These are phyloP conservation scores for Cladosporium sp. DNA, from an alignment of 2,329 filamentous ascomycete species.

Conservation along the genomic window DNA sequence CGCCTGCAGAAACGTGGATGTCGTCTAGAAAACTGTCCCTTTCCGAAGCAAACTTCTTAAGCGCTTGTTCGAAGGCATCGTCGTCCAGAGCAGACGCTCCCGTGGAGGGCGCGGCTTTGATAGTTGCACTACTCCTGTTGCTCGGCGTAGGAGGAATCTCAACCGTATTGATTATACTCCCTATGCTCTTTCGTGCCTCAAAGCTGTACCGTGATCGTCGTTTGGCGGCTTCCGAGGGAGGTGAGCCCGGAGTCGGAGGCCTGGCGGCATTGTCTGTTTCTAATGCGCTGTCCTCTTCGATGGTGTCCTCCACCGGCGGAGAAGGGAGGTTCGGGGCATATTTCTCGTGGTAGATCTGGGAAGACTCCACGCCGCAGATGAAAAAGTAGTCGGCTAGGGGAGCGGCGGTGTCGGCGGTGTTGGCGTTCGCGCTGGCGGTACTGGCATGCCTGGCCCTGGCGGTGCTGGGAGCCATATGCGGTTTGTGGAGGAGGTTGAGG, in stretches of 20 bases:
- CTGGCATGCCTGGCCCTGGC: constrained; percentile 1
- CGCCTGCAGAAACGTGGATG: constrained; percentile 79
- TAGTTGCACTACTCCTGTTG: constrained; percentile 60
- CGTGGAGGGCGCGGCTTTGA: constrained; percentile 41
- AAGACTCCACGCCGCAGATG: constrained; percentile 51
- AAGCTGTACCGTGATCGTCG: constrained; percentile 39
- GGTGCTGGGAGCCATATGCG: constrained; percentile 5
- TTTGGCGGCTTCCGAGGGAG: constrained; percentile 32
- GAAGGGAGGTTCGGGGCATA: constrained; percentile 12
- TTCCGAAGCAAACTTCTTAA: constrained; percentile 93
- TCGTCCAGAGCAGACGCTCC: constrained; percentile 51
- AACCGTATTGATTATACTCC: constrained; percentile 40
- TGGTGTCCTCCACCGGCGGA: constrained; percentile 48
- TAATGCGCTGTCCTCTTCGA: constrained; percentile 54
- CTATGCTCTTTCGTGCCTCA: constrained; percentile 46
- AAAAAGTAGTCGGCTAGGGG: constrained; percentile 63
- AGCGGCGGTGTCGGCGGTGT: constrained; percentile 33
- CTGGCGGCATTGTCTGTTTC: constrained; percentile 46
- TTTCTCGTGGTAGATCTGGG: constrained; percentile 45
- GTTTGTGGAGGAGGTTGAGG: neutral
- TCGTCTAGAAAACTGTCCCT: constrained; percentile 90
- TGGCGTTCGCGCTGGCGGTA: constrained; percentile 7
- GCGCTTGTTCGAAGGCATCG: constrained; percentile 87
- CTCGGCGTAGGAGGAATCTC: constrained; percentile 47
- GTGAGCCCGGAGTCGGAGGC: constrained; percentile 40